A percentile compares a stretch with the other conserved stretches of the same genome.
These are phyloP conservation scores for Coemansia sp. DNA, from an alignment of 192 early-diverging fungal species.

Conservation along the genomic window DNA sequence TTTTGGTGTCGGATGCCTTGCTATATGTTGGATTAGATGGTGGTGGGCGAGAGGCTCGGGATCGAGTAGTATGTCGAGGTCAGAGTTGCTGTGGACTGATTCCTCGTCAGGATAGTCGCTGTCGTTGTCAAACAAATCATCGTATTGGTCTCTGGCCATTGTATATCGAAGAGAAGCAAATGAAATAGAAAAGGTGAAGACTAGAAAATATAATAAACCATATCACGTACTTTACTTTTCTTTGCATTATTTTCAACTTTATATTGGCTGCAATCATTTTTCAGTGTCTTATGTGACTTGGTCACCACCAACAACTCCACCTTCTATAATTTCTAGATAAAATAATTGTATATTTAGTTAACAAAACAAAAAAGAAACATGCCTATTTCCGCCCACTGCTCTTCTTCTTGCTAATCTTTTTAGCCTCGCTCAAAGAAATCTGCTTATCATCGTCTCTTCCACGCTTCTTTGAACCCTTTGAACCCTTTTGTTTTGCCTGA, in stretches of 20 bases:
- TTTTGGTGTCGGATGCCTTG: not conserved
- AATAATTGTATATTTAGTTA: no score
- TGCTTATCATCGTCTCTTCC: slow-evolving; percentile 47
- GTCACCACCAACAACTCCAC: no score
- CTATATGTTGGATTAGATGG: no score
- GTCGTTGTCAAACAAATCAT: not conserved
- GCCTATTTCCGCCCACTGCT: not conserved
- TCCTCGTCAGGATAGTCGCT: no score
- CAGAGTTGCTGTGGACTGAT: slow-evolving; percentile 1
- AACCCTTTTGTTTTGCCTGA: slow-evolving; percentile 27
- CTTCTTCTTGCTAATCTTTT: slow-evolving; percentile 26
- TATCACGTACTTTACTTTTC: no score
- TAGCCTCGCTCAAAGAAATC: slow-evolving; percentile 42
- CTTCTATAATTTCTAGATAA: not conserved
- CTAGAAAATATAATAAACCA: no score
- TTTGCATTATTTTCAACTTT: no score
- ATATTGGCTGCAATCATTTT: no score
- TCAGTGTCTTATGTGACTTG: no score
- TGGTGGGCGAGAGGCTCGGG: not conserved
- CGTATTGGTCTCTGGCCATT: no score
- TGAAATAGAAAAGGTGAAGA: no score
- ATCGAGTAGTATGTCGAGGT: not conserved
- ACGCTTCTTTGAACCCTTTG: slow-evolving; percentile 44
- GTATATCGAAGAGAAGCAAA: no score
- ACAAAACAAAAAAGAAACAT: not conserved